Evolutionary conservation across 257 asterid genomes (phyloP), one percentile per base, ranked within the genome.

Genomic region (Paraleonurus japonicus): DNA sequence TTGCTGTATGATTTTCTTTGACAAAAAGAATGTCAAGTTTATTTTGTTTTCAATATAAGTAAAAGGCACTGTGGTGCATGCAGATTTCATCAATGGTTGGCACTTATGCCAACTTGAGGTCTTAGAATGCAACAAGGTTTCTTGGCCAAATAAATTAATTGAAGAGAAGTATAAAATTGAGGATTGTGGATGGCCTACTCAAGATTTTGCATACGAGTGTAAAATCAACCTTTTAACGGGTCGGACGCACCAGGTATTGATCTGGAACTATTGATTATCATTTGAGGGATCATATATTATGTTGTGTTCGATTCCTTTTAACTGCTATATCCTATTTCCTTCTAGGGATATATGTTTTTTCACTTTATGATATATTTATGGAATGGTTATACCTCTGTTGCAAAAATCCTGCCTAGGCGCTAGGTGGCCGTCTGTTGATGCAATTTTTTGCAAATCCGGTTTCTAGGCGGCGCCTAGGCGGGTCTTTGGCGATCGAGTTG

Each of bases 51-150:
- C 16, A 26, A 16, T 30, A 55, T 41, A 47, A 55, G 26, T 32
- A 22, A 30, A 61, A 73, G 11, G 22, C 8, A 10, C 9, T 47
- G 45, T 74, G 82, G 70, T 71, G 60, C 78, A 43, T 81, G 81
- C 90, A 88, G 98, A 87, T 74, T 69, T 72, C 70, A 79, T 84
- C 35, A 62, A 70, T 30, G 83, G 96, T 63, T 91, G 99, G 96
- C 75, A 68, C 65, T 70, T 84, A 68, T 94, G 99, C 92, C 92
- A 88, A 84, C 97, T 94, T 77, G 99, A 91, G 87, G 94, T 94
- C 75, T 50, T 91, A 76, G 96, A 94, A 63, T 91, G 99, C 90
- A 86, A 73, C 78, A 91, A 83, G 81, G 87, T 94, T 70, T 89
- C 95, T 48, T 91, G 97, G 97, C 99, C 99, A 28, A 69, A 66